phyloP scores from a whole-genome alignment of 2,329 filamentous ascomycete genomes.

The Ilyonectria mors-panacis region DNA sequence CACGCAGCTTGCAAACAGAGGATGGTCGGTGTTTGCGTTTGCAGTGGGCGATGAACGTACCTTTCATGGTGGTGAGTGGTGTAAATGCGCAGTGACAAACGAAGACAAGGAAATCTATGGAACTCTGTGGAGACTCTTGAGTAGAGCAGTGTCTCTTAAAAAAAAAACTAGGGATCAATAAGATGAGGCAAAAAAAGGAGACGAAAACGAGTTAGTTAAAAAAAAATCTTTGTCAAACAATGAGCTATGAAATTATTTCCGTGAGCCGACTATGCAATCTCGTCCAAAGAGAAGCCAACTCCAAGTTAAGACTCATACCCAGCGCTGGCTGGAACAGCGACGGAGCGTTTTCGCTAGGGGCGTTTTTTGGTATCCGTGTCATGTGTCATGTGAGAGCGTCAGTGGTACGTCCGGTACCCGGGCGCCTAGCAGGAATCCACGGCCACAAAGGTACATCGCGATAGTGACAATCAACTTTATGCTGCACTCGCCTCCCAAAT shows the following conservation, averaged over 20 bases:
- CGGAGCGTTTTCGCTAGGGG: slow-evolving; percentile 9
- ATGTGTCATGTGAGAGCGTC: slow-evolving; percentile 42
- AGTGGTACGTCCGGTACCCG: slow-evolving; percentile 32
- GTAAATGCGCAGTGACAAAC: slow-evolving; percentile 9
- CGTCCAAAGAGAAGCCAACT: neutral
- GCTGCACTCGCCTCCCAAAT: neutral
- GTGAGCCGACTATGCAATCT: neutral
- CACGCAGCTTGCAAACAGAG: slow-evolving; percentile 3
- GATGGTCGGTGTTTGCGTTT: slow-evolving; percentile 4
- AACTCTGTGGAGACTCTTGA: slow-evolving; percentile 7
- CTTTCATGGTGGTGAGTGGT: slow-evolving; percentile 39
- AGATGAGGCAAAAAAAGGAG: neutral
- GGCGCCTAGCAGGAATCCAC: slow-evolving; percentile 36
- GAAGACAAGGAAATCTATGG: slow-evolving; percentile 7
- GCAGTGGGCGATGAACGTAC: slow-evolving; percentile 32
- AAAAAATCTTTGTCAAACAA: neutral
- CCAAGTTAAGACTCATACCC: slow-evolving; percentile 19
- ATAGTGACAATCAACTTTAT: slow-evolving; percentile 22
- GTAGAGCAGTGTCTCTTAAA: neutral
- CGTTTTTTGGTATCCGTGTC: slow-evolving; percentile 29
- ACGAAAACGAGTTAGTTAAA: neutral
- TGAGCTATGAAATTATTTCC: neutral
- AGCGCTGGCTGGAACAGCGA: slow-evolving; percentile 6
- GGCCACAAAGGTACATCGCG: slow-evolving; percentile 32
- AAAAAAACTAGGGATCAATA: neutral